phyloP scores from a whole-genome alignment of 192 early-diverging fungal genomes.

The Backusella psychrophila region DNA sequence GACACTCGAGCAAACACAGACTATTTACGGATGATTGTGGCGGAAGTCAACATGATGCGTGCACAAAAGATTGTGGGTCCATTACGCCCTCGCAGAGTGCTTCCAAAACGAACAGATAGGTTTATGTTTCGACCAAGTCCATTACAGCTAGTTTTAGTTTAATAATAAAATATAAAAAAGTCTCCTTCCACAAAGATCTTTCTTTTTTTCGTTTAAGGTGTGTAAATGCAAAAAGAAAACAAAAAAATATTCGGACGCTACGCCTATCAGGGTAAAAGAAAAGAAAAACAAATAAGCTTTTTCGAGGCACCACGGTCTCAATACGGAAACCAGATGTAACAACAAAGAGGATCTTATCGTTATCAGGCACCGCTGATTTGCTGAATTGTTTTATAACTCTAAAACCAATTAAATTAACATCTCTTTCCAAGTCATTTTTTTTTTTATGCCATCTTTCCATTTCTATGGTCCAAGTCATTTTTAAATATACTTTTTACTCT shows the following conservation, averaged over 20 bases:
- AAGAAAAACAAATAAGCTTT: conserved; percentile 2
- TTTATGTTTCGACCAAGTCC: conserved; percentile 22
- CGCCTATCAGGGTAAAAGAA: background rate
- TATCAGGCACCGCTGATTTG: background rate
- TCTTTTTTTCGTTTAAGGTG: background rate
- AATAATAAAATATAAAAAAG: background rate
- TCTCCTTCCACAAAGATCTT: background rate
- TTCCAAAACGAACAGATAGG: conserved; percentile 39
- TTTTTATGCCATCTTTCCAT: background rate
- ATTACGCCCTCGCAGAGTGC: conserved; percentile 39
- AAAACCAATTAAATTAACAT: background rate
- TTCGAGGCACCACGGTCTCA: background rate
- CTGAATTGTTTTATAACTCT: background rate
- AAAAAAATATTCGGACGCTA: background rate
- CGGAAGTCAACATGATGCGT: conserved; percentile 55
- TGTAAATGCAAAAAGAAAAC: background rate
- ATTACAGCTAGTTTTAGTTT: background rate
- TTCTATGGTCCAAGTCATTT: background rate
- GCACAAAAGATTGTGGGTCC: conserved; percentile 48
- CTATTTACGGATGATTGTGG: conserved; percentile 52
- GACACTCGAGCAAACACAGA: conserved; percentile 44
- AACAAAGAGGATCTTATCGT: background rate
- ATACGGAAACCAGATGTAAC: background rate
- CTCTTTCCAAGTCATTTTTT: background rate
- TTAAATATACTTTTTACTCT: background rate